Conservation (phyloP, 2,329 filamentous ascomycete genomes). For the Hypoxylon sp. region DNA sequence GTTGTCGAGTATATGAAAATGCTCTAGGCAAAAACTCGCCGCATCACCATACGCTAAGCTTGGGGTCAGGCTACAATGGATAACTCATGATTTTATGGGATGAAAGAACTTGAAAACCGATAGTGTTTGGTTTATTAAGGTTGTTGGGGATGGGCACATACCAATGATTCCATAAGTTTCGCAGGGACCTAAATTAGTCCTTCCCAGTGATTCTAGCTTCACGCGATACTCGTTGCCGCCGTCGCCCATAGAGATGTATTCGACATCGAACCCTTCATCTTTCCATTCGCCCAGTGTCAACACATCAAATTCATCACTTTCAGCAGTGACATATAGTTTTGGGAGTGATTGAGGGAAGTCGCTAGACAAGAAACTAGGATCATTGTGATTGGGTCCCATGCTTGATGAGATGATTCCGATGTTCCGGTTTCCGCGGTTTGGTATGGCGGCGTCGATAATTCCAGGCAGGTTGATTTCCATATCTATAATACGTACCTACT, state of each 20-base stretch:
- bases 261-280: constrained; percentile 61
- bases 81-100: neutral
- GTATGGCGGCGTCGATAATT: constrained; percentile 51
- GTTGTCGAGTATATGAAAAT: constrained; percentile 62
- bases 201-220: constrained; percentile 56
- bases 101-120: neutral
- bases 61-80: constrained; percentile 16
- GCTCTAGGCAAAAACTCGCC: constrained; percentile 60
- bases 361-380: constrained; percentile 60
- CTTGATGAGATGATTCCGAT: constrained; percentile 48
- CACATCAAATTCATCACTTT: constrained; percentile 60
- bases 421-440: constrained; percentile 46
- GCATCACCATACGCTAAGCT: constrained; percentile 61
- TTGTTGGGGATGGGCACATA: constrained; percentile 44
- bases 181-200: constrained; percentile 57
- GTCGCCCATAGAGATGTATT: constrained; percentile 60
- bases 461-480: constrained; percentile 54
- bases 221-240: constrained; percentile 55
- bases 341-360: constrained; percentile 58
- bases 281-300: constrained; percentile 58
- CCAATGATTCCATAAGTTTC: constrained; percentile 62
- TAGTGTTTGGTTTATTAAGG: neutral
- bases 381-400: constrained; percentile 57
- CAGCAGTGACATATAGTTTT: constrained; percentile 62
- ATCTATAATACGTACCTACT: neutral